A percentile compares a stretch with the other conserved stretches of the same genome.
These are phyloP conservation scores for Monilinia fructigena DNA, from an alignment of 2,329 filamentous ascomycete genomes.

Conservation along the genomic window DNA sequence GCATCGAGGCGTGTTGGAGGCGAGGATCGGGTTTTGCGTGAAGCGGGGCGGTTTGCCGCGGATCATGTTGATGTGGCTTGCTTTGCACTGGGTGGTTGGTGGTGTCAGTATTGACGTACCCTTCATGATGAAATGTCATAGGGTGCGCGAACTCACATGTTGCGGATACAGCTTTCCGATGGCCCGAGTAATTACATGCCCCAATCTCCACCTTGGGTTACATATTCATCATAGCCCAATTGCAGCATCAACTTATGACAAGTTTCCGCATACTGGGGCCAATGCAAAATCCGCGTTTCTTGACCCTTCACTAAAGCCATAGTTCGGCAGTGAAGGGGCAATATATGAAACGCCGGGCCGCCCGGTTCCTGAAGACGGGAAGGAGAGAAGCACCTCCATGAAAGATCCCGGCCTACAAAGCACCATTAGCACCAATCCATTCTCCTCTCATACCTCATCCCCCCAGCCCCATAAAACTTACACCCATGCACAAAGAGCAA, in stretches of 20 bases:
- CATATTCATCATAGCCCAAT: slow-evolving; percentile 62
- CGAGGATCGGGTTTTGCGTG: slow-evolving; percentile 19
- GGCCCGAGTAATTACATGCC: slow-evolving; percentile 64
- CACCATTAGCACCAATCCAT: not conserved
- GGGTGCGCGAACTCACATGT: slow-evolving; percentile 23
- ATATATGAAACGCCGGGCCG: slow-evolving; percentile 43
- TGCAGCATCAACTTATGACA: slow-evolving; percentile 66
- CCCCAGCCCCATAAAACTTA: slow-evolving; percentile 30
- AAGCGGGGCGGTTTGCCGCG: not conserved
- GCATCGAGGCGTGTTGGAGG: slow-evolving; percentile 15
- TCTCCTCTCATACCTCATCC: not conserved
- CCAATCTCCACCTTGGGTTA: slow-evolving; percentile 68
- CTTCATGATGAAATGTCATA: no score
- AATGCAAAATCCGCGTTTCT: slow-evolving; percentile 51
- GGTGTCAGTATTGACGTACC: not conserved
- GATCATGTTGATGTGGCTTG: slow-evolving; percentile 44
- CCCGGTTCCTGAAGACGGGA: slow-evolving; percentile 27
- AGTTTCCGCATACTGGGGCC: slow-evolving; percentile 62
- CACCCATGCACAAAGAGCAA: slow-evolving; percentile 62
- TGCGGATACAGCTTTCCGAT: slow-evolving; percentile 59
- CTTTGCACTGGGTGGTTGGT: slow-evolving; percentile 46
- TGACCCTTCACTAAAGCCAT: slow-evolving; percentile 45
- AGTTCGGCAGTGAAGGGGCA: slow-evolving; percentile 55
- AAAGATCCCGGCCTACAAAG: slow-evolving; percentile 27
- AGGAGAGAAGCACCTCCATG: slow-evolving; percentile 26